These are phyloP conservation scores for Sugiyamaella valdiviana DNA, from an alignment of 805 yeast species.

Conservation along the genomic window DNA sequence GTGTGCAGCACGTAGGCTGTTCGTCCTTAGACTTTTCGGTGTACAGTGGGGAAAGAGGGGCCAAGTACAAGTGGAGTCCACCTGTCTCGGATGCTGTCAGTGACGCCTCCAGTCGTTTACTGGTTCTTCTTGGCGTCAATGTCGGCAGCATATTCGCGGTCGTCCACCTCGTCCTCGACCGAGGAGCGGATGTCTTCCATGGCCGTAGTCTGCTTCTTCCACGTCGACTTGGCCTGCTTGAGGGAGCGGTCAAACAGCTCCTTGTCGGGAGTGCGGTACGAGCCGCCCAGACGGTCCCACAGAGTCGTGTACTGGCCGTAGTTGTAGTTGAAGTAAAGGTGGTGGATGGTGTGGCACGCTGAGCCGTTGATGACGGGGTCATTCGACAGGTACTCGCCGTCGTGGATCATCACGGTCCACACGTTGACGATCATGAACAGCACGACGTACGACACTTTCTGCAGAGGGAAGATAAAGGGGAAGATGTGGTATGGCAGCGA, in stretches of 20 bases:
- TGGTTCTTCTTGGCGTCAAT: constrained; percentile 11
- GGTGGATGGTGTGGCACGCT: constrained; percentile 97
- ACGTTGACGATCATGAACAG: constrained; percentile 88
- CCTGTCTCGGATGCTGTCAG: too few relatives aligned
- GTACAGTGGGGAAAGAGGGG: background rate
- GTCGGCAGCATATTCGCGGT: constrained; percentile 56
- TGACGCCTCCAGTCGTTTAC: background rate
- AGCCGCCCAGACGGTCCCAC: constrained; percentile 95
- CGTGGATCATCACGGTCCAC: constrained; percentile 99
- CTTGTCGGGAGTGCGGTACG: constrained; percentile 88
- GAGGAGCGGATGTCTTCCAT: constrained; percentile 73
- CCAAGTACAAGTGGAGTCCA: background rate
- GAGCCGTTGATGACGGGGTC: constrained; percentile 95
- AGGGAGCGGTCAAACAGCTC: constrained; percentile 65
- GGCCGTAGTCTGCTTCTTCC: constrained; percentile 63
- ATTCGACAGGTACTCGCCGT: constrained; percentile 89
- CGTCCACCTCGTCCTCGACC: constrained; percentile 71
- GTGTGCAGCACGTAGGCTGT: too few relatives aligned
- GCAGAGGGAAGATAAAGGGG: constrained; percentile 89
- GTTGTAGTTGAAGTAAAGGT: constrained; percentile 93
- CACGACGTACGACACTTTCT: constrained; percentile 73
- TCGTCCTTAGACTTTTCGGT: too few relatives aligned
- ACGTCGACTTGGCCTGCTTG: constrained; percentile 52
- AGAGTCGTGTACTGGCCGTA: constrained; percentile 97
- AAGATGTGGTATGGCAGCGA: constrained; percentile 88